phyloP scores from a whole-genome alignment of 1,284 basidiomycete genomes.

The Termitomyces sp. region DNA sequence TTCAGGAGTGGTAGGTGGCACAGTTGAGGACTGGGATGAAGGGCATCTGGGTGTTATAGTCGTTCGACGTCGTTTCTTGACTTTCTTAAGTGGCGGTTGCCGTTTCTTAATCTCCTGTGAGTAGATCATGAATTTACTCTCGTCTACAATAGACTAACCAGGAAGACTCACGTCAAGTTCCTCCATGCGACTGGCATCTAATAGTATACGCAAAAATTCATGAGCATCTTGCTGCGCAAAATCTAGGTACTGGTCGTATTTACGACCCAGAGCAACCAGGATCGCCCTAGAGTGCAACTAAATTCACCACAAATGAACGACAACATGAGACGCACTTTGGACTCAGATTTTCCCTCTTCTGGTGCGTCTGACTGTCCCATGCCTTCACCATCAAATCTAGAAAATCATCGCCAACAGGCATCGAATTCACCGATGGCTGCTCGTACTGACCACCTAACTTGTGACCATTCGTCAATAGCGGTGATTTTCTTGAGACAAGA shows the following conservation, averaged over 20 bases:
- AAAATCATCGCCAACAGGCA: conserved; percentile 65
- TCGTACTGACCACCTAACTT: conserved; percentile 46
- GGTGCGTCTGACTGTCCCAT: conserved; percentile 53
- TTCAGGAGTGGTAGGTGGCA: conserved; percentile 21
- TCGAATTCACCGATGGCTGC: conserved; percentile 45
- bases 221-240: conserved; percentile 93
- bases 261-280: conserved; percentile 67
- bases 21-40: conserved; percentile 1
- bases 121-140: conserved; percentile 11
- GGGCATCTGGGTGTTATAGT: conserved; percentile 20
- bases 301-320: not conserved
- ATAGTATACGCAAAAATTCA: conserved; percentile 82
- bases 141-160: not conserved
- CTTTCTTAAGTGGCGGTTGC: conserved; percentile 44
- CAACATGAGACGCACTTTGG: conserved; percentile 47
- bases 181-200: conserved; percentile 95
- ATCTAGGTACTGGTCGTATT: conserved; percentile 92
- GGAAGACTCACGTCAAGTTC: conserved; percentile 73
- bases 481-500: conserved; percentile 46
- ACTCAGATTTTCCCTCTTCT: conserved; percentile 46
- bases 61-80: conserved; percentile 35
- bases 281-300: conserved; percentile 41
- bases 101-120: conserved; percentile 73
- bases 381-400: conserved; percentile 49
- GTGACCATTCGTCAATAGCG: conserved; percentile 63